Evolutionary conservation across 164 flowering plant genomes (phyloP), one percentile per base, ranked within the genome.

Genomic region (Annona cherimola): DNA sequence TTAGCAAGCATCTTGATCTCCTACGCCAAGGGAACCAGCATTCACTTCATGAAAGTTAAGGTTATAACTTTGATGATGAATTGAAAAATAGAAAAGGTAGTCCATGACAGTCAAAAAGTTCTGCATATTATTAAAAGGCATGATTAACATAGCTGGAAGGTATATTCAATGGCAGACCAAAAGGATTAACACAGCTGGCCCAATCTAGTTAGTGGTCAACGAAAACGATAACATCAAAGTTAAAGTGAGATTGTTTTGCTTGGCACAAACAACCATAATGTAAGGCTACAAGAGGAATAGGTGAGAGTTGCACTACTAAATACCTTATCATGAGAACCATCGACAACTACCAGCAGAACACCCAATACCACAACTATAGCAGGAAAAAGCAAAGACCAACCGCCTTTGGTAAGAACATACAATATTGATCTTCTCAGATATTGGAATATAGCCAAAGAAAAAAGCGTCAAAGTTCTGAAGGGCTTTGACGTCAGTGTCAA

Each of bases 261-360:
- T 69, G n/a, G 41, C 42, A 35, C 16, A 12, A 1, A 35, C 46
- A 35, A 26, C 35, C 46, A n/a, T 59, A 62, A 61, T 9, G 6
- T 8, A 2, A 66, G 43, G 12, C 2, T 43, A n/a, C 11, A 55
- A 45, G 20, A 62, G 39, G 2, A 5, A 45, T 11, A n/a, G 45
- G n/a, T 9, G 26, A 19, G 60, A 63, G 20, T 42, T 45, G 57
- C 39, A 55, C 4, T 35, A 41, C 40, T 35, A 35, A 40, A 19
- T 85, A 94, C 98, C 96, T 92, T 88, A 77, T 83, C 96, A 82
- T 90, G 92, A 73, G 90, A 89, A 59, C 94, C 91, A 78, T 86
- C 94, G 76, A 86, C 67, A 39, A 85, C 82, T 66, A 87, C 44
- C 61, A 92, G 82, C 67, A 86, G 74, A 74, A 84, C 26, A 16